A percentile compares a stretch with the other conserved stretches of the same genome.
These are phyloP conservation scores for Ustilago nuda DNA, from an alignment of 1,284 basidiomycete genomes.

Conservation along the genomic window DNA sequence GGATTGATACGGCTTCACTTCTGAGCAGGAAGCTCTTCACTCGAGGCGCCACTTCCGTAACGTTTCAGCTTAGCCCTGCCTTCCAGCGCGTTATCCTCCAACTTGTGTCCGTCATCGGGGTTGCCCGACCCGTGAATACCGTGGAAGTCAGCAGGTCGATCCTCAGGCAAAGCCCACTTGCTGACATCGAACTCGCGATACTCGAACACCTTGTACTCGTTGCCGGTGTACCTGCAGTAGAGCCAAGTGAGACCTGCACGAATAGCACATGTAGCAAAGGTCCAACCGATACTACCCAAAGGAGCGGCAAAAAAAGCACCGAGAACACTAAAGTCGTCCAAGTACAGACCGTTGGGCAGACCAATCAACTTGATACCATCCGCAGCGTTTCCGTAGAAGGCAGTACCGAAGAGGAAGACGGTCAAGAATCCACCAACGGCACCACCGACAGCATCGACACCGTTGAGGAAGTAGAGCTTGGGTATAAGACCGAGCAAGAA, in stretches of 20 bases:
- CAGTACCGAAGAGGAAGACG: slow-evolving; percentile 66
- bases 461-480: slow-evolving; percentile 64
- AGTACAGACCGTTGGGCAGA: slow-evolving; percentile 65
- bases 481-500: slow-evolving; percentile 65
- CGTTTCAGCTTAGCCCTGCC: slow-evolving; percentile 11
- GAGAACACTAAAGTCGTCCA: slow-evolving; percentile 65
- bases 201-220: slow-evolving; percentile 52
- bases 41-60: slow-evolving; percentile 10
- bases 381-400: slow-evolving; percentile 61
- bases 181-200: slow-evolving; percentile 47
- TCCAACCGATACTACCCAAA: slow-evolving; percentile 62
- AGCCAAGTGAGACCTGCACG: slow-evolving; percentile 44
- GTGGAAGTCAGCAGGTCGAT: slow-evolving; percentile 53
- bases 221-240: slow-evolving; percentile 42
- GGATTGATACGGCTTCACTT: background rate
- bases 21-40: background rate
- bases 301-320: slow-evolving; percentile 68
- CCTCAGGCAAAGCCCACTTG: slow-evolving; percentile 58
- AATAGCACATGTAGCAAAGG: slow-evolving; percentile 55
- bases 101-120: slow-evolving; percentile 54
- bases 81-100: slow-evolving; percentile 27
- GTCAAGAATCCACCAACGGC: slow-evolving; percentile 69
- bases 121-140: slow-evolving; percentile 56
- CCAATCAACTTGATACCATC: slow-evolving; percentile 60
- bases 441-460: slow-evolving; percentile 66